Base-by-base conservation (phyloP, 306 rosid species). In the Gleditsia sinensis region DNA sequence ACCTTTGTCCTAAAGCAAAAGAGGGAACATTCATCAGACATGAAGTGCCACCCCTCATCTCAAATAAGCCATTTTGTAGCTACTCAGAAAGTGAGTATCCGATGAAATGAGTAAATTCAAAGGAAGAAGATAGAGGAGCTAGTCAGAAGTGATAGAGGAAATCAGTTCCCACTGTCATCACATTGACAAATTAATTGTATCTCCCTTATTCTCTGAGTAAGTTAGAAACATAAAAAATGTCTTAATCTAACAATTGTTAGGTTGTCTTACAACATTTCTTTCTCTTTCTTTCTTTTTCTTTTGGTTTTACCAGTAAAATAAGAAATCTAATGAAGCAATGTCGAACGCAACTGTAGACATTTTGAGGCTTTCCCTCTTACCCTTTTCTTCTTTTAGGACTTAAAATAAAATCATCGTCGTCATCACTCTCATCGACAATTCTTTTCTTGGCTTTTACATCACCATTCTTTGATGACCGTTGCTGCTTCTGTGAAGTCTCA, bases 371-470 rank as follows among this genome's bases (percentile, higher is more conserved):
- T 76, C 54, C 61, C 43, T 33, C 69, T 86, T 76, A 91, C 80
- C 68, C 77, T 86, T 74, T 94, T 76, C 87, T 89, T 84, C 97
- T 91, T 78, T 84, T 94, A 58, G 87, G 82, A 81, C 96, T 90
- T 75, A 87, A 66, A 72, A 83, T 68, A 78, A 86, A 86, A 16
- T 87, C 84, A 0, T 82, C 90, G 0, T 85, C 87, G 0, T 68
- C 79, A 9, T 82, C 89, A 10, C 88, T 88, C 11, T 90, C 84
- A 17, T 50, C 39, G 27, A 42, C 40, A 56, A 91, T 67, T 85
- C 75, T 85, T 78, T 75, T 87, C 84, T 85, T 85, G 50, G 90
- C 91, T 81, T 91, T 94, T 46, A 85, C 17, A 61, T 86, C 88
- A 9, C 97, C 94, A 14, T 91, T 94, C 80, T 85, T 91, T 25